Percentiles rank a stretch among this genome's conserved stretches.
Evolutionary conservation across 495 filamentous ascomycete genomes (phyloP).

Genomic region (Talaromyces wortmannii): DNA sequence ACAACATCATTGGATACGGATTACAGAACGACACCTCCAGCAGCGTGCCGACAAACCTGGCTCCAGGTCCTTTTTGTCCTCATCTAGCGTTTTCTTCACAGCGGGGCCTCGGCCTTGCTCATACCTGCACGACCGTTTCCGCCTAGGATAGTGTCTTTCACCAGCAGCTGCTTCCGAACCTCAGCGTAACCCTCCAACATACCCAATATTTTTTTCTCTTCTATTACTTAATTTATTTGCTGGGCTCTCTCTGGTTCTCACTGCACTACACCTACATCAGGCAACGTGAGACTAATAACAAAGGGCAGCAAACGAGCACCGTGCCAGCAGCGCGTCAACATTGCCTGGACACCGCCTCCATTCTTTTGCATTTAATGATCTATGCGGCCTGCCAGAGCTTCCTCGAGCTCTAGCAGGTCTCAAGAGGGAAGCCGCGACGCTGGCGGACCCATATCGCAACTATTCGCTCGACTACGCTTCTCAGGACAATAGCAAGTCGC

Average conservation of each 20-base stretch:
- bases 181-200: not conserved
- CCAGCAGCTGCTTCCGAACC: not conserved
- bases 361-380: not conserved
- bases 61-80: not conserved
- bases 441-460: conserved; percentile 35
- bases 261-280: too few relatives aligned
- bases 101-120: conserved; percentile 5
- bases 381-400: conserved; percentile 27
- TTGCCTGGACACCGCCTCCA: not conserved
- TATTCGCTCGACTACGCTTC: conserved; percentile 31
- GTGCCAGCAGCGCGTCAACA: not conserved
- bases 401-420: conserved; percentile 28
- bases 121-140: conserved; percentile 3
- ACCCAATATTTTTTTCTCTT: not conserved
- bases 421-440: conserved; percentile 35
- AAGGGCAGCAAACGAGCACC: not conserved
- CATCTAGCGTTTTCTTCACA: conserved; percentile 5
- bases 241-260: too few relatives aligned
- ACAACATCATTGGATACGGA: not conserved
- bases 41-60: not conserved
- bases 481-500: conserved; percentile 24
- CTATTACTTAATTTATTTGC: too few relatives aligned
- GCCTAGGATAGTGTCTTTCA: not conserved
- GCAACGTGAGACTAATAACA: too few relatives aligned
- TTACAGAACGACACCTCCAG: not conserved